Conservation (phyloP, 2,329 filamentous ascomycete genomes). For the Fusarium buharicum region DNA sequence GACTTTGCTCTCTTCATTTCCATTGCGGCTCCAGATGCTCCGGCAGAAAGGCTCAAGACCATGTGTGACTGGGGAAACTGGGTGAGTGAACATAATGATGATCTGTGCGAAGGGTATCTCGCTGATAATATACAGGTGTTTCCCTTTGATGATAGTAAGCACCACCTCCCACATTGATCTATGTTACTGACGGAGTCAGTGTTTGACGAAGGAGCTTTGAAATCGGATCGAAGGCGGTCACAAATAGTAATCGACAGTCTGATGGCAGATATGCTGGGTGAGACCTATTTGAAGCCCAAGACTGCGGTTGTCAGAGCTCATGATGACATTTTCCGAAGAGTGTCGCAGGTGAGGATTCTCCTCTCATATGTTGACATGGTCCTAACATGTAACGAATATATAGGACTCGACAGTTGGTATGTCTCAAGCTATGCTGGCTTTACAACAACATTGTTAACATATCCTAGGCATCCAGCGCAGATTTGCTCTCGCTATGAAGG, state of each 20-base stretch:
- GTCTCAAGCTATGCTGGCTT: rapidly evolving
- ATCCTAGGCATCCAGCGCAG: not conserved
- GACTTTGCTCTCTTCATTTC: slow-evolving; percentile 22
- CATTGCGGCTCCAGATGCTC: slow-evolving; percentile 18
- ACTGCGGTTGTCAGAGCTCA: slow-evolving; percentile 18
- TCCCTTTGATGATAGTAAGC: slow-evolving; percentile 22
- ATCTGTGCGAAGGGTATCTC: too few species aligned
- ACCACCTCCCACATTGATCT: rapidly evolving
- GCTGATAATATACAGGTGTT: not conserved
- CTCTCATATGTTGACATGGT: rapidly evolving
- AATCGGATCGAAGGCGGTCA: slow-evolving; percentile 3
- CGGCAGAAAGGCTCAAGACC: slow-evolving; percentile 13
- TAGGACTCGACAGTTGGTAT: not conserved
- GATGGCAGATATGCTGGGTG: slow-evolving; percentile 19
- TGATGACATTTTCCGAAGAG: slow-evolving; percentile 15
- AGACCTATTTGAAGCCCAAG: slow-evolving; percentile 1
- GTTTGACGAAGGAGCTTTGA: slow-evolving; percentile 22
- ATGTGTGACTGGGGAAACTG: slow-evolving; percentile 29
- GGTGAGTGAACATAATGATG: not conserved
- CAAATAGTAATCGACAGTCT: slow-evolving; percentile 15
- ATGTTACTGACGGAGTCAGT: not conserved
- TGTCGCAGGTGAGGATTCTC: not conserved
- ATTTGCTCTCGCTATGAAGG: slow-evolving; percentile 15
- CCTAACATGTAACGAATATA: rapidly evolving
- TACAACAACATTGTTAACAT: not conserved